Evolutionary conservation across 148 eudicot species (phyloP).

Genomic region (Agrostemma githago): DNA sequence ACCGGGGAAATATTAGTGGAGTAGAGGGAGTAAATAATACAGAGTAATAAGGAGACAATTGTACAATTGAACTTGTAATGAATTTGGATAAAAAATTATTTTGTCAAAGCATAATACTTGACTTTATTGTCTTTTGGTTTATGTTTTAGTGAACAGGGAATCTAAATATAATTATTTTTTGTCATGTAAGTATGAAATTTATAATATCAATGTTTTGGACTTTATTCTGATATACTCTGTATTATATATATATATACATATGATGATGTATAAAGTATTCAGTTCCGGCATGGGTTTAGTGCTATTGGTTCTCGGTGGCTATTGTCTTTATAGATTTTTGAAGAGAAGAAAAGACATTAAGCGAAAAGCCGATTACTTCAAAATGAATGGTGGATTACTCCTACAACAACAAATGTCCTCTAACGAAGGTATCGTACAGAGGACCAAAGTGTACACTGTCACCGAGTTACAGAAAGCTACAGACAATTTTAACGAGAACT

Average conservation of each 20-base stretch:
- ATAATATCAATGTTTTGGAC: neutral
- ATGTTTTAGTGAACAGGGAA: no score
- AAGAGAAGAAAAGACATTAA: constrained; percentile 2
- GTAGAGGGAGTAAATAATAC: no score
- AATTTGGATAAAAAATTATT: no score
- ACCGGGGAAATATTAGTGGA: no score
- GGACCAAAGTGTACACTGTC: constrained; percentile 12
- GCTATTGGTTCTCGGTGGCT: neutral
- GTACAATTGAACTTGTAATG: no score
- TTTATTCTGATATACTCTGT: neutral
- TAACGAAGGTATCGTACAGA: constrained; percentile 1
- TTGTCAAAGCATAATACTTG: no score
- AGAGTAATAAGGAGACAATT: no score
- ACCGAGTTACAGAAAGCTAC: constrained; percentile 14
- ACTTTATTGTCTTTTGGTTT: no score
- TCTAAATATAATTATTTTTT: no score
- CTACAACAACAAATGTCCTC: constrained; percentile 17
- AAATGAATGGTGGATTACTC: constrained; percentile 16
- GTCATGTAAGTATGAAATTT: constrained; percentile 3
- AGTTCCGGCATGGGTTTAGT: constrained; percentile 6
- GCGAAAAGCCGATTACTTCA: constrained; percentile 9
- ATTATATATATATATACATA: neutral
- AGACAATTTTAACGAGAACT: constrained; percentile 4
- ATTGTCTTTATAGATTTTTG: constrained; percentile 11
- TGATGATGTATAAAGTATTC: constrained; percentile 9